Evolutionary conservation across 495 filamentous ascomycete genomes (phyloP).

Genomic region (Filosporella fistucella): DNA sequence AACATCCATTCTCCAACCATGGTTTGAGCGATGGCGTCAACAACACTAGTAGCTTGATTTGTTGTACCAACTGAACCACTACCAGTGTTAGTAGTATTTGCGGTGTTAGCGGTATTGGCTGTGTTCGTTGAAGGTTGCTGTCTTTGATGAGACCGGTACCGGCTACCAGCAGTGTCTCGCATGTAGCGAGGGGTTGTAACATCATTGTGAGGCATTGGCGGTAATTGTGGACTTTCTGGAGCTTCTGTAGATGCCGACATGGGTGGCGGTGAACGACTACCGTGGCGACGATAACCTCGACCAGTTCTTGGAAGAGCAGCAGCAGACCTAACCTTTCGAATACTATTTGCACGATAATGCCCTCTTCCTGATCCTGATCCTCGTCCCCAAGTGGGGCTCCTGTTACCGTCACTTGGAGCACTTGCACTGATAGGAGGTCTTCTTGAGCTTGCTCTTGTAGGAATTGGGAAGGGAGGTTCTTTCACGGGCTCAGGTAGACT

Average conservation of each 20-base stretch:
- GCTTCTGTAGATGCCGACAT: conserved; percentile 60
- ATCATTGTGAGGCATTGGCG: conserved; percentile 69
- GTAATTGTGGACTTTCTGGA: conserved; percentile 66
- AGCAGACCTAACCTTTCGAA: conserved; percentile 83
- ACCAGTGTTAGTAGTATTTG: conserved; percentile 21
- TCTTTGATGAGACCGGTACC: conserved; percentile 36
- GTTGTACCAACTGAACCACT: conserved; percentile 52
- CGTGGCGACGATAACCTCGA: conserved; percentile 39
- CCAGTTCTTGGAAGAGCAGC: conserved; percentile 57
- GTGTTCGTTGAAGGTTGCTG: conserved; percentile 52
- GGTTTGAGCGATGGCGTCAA: conserved; percentile 96
- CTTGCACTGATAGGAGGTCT: conserved; percentile 64
- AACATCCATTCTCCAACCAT: conserved; percentile 99
- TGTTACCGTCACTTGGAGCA: conserved; percentile 65
- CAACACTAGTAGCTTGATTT: conserved; percentile 71
- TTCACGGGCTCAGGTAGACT: conserved; percentile 55
- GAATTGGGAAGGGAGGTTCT: conserved; percentile 85
- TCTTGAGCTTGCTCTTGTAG: conserved; percentile 81
- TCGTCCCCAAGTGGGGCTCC: conserved; percentile 64
- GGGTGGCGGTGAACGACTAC: conserved; percentile 61
- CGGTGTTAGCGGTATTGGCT: conserved; percentile 45
- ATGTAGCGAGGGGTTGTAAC: conserved; percentile 55
- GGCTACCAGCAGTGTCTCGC: conserved; percentile 28
- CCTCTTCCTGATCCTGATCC: conserved; percentile 34
- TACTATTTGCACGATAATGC: conserved; percentile 45